These are phyloP conservation scores for Fonsecaea pedrosoi DNA, from an alignment of 2,329 filamentous ascomycete species.

Conservation along the genomic window DNA sequence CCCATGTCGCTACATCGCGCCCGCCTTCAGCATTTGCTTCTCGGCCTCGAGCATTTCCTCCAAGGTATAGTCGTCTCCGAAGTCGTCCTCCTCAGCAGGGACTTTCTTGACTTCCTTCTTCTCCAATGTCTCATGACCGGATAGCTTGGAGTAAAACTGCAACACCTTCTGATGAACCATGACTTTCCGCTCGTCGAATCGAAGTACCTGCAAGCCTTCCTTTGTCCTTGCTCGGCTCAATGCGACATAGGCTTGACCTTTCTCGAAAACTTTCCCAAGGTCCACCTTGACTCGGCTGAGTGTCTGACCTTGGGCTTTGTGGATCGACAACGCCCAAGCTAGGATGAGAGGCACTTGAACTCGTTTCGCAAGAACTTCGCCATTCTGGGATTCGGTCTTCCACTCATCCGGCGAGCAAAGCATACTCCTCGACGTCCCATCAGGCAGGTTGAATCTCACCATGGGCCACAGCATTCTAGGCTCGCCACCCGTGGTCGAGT, in stretches of 20 bases:
- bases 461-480: slow-evolving; percentile 73
- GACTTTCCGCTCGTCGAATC: slow-evolving; percentile 88
- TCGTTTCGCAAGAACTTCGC: slow-evolving; percentile 88
- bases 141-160: slow-evolving; percentile 82
- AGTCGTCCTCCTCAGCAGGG: slow-evolving; percentile 52
- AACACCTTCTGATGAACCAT: slow-evolving; percentile 91
- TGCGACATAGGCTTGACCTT: slow-evolving; percentile 96
- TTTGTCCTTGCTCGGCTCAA: slow-evolving; percentile 90
- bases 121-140: slow-evolving; percentile 67
- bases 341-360: slow-evolving; percentile 85
- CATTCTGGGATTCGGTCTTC: slow-evolving; percentile 97
- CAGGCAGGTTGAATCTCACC: slow-evolving; percentile 80
- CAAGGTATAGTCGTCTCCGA: slow-evolving; percentile 47
- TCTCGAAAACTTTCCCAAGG: slow-evolving; percentile 89
- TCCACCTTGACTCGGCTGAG: slow-evolving; percentile 94
- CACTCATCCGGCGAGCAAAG: slow-evolving; percentile 87
- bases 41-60: slow-evolving; percentile 35
- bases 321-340: slow-evolving; percentile 95
- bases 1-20: not conserved
- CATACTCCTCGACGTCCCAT: slow-evolving; percentile 76
- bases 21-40: slow-evolving; percentile 21
- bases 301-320: slow-evolving; percentile 97
- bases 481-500: slow-evolving; percentile 54
- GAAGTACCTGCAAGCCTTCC: slow-evolving; percentile 81
- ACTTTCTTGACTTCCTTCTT: slow-evolving; percentile 29